Base-by-base conservation (phyloP, 2,329 filamentous ascomycete species). In the Cladosporium halotolerans region DNA sequence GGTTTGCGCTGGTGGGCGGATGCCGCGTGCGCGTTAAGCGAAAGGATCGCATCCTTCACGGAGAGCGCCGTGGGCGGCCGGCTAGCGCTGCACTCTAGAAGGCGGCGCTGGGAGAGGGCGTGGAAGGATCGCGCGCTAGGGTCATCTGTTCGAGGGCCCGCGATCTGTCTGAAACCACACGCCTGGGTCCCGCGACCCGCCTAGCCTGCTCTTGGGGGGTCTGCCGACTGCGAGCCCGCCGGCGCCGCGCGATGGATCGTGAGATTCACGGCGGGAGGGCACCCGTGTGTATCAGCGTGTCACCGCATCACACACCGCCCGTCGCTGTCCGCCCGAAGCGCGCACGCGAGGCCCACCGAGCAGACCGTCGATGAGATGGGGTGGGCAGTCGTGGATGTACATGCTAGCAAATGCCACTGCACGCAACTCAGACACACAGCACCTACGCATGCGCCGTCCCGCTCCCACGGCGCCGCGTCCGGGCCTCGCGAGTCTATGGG, bases 11-110 rank as follows among this genome's bases (percentile, higher is more conserved):
- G 23, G 23, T 7, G 23, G 23, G 23, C 23, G 23, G 23, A 40
- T 48, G 33, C 45, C 45, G 45, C 45, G 45, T 48, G 45, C 45
- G 18, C 36, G 13, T 38, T 43, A 51, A 51, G 48, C 48, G 48
- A 51, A 51, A 51, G 48, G 48, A 51, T 51, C 32, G 28, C 28
- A 51, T 51, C 48, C 48, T 51, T 51, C 48, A 51, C 48, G 48
- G 47, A 50, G 47, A 43, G 39, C 39, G 39, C 47, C 47, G 47
- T 31, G 23, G 38, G 36, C 36, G 13, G 16, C 9, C 36, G n/a
- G 36, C 36, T 39, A 39, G 36, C 36, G n/a, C 34, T 39, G 36
- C 36, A 28, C 5, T 28, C 23, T 28, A 28, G 23, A 28, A 47
- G 34, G n/a, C 34, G 34, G 34, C 10, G 34, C 9, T 8, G 6